Conservation (phyloP, 2,329 filamentous ascomycete genomes). For the Coleophoma eucalyptorum region DNA sequence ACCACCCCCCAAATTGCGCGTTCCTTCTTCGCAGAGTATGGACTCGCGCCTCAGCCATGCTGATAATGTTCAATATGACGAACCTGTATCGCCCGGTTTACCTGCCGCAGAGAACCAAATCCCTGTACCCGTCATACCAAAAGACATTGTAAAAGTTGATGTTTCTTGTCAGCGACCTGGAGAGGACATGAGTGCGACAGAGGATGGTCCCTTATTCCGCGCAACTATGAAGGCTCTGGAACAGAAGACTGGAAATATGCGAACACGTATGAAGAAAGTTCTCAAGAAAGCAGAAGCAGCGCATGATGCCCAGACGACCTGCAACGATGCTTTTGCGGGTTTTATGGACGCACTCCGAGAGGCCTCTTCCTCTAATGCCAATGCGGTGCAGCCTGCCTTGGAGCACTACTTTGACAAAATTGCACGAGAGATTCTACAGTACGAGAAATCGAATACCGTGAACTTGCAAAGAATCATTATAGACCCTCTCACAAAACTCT, state of each 20-base stretch:
- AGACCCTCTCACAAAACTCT: slow-evolving; percentile 86
- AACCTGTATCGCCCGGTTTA: slow-evolving; percentile 50
- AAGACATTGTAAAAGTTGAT: slow-evolving; percentile 69
- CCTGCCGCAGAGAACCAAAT: slow-evolving; percentile 30
- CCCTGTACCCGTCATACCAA: slow-evolving; percentile 7
- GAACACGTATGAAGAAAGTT: slow-evolving; percentile 91
- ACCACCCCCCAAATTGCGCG: slow-evolving; percentile 71
- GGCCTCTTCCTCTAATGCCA: slow-evolving; percentile 85
- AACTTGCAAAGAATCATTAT: slow-evolving; percentile 93
- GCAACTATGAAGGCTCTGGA: slow-evolving; percentile 96
- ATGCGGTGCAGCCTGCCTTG: slow-evolving; percentile 92
- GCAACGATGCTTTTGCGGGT: slow-evolving; percentile 78
- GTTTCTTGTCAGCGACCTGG: slow-evolving; percentile 80
- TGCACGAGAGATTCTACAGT: slow-evolving; percentile 80
- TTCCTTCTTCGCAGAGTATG: slow-evolving; percentile 83
- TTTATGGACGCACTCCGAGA: slow-evolving; percentile 87
- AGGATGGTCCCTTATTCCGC: slow-evolving; percentile 92
- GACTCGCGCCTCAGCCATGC: slow-evolving; percentile 75
- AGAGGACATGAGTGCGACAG: slow-evolving; percentile 79
- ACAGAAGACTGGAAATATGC: slow-evolving; percentile 94
- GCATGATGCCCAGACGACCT: slow-evolving; percentile 71
- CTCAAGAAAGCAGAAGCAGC: slow-evolving; percentile 91
- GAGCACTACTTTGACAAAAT: slow-evolving; percentile 99
- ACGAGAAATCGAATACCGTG: slow-evolving; percentile 78
- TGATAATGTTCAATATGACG: slow-evolving; percentile 52